Evolutionary conservation across 2,329 filamentous ascomycete genomes (phyloP), one percentile per base, ranked within the genome.

Genomic region (Ophiostoma montium): DNA sequence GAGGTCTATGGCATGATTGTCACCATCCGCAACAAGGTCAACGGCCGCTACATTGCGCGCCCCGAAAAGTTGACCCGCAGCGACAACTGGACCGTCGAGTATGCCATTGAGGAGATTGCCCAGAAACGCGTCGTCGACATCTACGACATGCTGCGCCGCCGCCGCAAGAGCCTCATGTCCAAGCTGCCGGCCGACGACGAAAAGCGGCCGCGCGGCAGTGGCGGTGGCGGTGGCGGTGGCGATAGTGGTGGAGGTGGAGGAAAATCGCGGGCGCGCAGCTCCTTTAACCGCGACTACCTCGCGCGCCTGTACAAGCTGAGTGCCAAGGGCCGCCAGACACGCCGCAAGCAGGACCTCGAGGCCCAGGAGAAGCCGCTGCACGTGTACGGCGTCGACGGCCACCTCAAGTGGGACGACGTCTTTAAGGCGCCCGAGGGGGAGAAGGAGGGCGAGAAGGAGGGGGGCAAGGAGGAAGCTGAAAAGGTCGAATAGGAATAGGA

Each of bases 1-100:
- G 65, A 72, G 3, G 58, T 89, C 1, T 66, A 87, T 23, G 84
- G 78, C 35, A 77, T 92, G 72, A 79, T 78, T 13, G 67, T 95
- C 49, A 82, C 78, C 0, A 45, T 56, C 27, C 77, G 77, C 55
- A 92, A 85, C 67, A 76, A 75, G 54, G 74, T 94, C 48, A 82
- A 92, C 58, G 80, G 75, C 16, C 48, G 67, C 12, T 73, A 75
- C 48, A 76, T 86, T 1, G 60, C 67, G 0, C 79, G 87, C 3
- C 84, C 87, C 0, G 55, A 64, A 1, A 56, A 69, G 0, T 61
- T 82, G 42, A 62, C 47, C 0, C 31, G 57, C 13, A 18, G 10
- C 6, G 62, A 60, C 51, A 78, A 55, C 59, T 95, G 89, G 89
- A 62, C 67, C 0, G 68, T 95, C n/a, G 78, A 92, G 57, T 95